These are phyloP conservation scores for Tulasnella calospora DNA, from an alignment of 768 basidiomycete species.

Conservation along the genomic window DNA sequence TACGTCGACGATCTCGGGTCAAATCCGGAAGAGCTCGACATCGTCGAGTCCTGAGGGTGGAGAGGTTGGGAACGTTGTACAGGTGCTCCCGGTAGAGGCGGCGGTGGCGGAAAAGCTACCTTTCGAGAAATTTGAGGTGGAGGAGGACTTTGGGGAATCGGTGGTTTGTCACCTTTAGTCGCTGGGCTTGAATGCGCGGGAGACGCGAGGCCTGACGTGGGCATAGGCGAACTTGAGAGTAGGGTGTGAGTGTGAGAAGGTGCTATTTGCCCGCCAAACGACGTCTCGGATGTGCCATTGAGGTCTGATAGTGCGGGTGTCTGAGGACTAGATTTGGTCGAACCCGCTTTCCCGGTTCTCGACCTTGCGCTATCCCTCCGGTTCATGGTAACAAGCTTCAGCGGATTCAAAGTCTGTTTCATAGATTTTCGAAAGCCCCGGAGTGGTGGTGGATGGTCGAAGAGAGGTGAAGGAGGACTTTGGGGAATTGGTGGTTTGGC, in stretches of 20 bases:
- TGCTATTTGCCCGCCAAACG: not conserved
- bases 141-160: not conserved
- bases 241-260: not conserved
- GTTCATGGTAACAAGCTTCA: not conserved
- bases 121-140: not conserved
- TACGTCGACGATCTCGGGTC: conserved; percentile 19
- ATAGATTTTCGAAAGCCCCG: not conserved
- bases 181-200: not conserved
- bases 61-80: not conserved
- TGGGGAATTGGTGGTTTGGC: not conserved
- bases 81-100: not conserved
- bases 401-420: not conserved
- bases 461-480: not conserved
- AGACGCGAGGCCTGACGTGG: not conserved
- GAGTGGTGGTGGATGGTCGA: not conserved
- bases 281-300: not conserved
- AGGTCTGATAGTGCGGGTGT: not conserved
- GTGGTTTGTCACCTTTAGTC: not conserved
- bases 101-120: not conserved
- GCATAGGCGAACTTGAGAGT: not conserved
- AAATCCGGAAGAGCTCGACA: not conserved
- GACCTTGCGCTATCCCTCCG: not conserved
- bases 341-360: not conserved
- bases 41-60: not conserved
- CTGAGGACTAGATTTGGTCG: not conserved